Evolutionary conservation across 108 stramenopile genomes (phyloP).

Genomic region (Fragilariopsis cylindrus): DNA sequence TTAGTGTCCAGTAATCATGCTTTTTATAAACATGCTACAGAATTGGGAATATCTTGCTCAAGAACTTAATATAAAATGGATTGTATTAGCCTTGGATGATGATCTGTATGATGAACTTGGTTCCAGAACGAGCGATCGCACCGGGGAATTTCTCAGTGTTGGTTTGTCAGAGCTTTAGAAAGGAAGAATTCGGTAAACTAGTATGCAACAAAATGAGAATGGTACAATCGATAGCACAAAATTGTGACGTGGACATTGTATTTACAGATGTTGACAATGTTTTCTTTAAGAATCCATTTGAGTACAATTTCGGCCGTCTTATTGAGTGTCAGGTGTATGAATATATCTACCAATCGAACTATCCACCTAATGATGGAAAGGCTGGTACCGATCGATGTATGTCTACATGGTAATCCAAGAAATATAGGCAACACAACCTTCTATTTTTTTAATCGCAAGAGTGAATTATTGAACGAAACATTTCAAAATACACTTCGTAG

Average conservation of each 20-base stretch:
- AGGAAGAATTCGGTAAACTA: not conserved
- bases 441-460: constrained; percentile 13
- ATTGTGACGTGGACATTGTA: constrained; percentile 5
- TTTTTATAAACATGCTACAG: constrained; percentile 19
- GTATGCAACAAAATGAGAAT: constrained; percentile 21
- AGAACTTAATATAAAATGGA: constrained; percentile 4
- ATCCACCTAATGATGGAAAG: not conserved
- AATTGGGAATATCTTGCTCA: constrained; percentile 19
- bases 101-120: constrained; percentile 3
- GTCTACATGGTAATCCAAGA: not conserved
- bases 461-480: not conserved
- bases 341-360: constrained; percentile 23
- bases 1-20: constrained; percentile 7
- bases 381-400: not conserved
- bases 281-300: constrained; percentile 26
- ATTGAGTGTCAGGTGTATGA: constrained; percentile 15
- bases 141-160: not conserved
- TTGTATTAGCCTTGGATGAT: constrained; percentile 9
- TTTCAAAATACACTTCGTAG: not conserved
- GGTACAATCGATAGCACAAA: not conserved
- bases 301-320: constrained; percentile 13
- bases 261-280: constrained; percentile 17
- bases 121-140: not conserved
- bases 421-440: constrained; percentile 13
- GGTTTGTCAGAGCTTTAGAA: not conserved